Evolutionary conservation across 306 rosid species (phyloP).

Genomic region (Castanea crenata): DNA sequence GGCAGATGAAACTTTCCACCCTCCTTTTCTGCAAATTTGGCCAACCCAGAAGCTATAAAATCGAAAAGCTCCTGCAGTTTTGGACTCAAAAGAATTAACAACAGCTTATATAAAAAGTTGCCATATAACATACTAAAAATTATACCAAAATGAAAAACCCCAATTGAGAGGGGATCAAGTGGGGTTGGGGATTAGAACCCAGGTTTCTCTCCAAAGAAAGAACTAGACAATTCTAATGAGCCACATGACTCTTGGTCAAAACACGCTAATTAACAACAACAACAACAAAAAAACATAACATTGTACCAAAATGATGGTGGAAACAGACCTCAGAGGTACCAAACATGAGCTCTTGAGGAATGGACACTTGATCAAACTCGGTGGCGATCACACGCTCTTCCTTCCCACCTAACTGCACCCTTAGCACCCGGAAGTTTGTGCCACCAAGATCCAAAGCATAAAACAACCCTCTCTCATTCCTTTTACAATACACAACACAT

Average conservation of each 20-base stretch:
- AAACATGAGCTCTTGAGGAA: conserved; percentile 75
- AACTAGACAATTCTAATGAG: too few species aligned
- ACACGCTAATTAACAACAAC: too few species aligned
- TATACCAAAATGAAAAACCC: background rate
- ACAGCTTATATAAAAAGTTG: background rate
- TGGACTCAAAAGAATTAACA: background rate
- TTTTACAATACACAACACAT: conserved; percentile 12
- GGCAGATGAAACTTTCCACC: conserved; percentile 51
- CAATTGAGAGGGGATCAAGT: too few species aligned
- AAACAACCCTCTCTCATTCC: conserved; percentile 86
- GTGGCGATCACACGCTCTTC: conserved; percentile 70
- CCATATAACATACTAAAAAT: background rate
- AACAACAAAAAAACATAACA: background rate
- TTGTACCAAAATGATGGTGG: background rate
- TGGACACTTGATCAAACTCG: conserved; percentile 74
- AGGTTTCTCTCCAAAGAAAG: too few species aligned
- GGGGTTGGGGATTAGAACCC: too few species aligned
- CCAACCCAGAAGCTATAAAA: conserved; percentile 80
- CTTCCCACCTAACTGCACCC: conserved; percentile 82
- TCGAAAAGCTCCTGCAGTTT: conserved; percentile 69
- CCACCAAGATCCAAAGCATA: conserved; percentile 98
- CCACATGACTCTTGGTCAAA: too few species aligned
- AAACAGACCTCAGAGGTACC: conserved; percentile 60
- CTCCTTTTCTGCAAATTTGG: conserved; percentile 58
- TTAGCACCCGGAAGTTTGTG: conserved; percentile 81